Conservation (phyloP, 2,329 filamentous ascomycete genomes). For the Fonsecaea multimorphosa region DNA sequence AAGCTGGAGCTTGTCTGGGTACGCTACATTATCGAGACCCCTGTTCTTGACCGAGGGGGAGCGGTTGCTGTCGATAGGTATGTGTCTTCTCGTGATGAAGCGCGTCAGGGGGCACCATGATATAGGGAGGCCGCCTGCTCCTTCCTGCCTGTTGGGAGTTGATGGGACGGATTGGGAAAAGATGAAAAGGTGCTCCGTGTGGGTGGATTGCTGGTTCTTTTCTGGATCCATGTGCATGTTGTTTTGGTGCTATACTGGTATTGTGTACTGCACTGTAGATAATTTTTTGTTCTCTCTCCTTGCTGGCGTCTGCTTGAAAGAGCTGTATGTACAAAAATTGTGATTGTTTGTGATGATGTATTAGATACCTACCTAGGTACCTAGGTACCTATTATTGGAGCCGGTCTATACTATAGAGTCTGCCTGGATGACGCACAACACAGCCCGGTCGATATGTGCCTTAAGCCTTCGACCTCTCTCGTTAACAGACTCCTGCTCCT, state of each 20-base stretch:
- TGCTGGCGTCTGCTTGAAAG: background rate
- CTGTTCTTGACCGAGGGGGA: background rate
- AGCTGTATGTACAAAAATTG: background rate
- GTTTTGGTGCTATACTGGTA: too few species aligned
- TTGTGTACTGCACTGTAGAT: background rate
- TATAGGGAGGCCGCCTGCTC: background rate
- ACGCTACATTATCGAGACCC: too few species aligned
- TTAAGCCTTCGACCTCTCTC: too few species aligned
- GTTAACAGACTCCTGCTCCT: too few species aligned
- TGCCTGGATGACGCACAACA: too few species aligned
- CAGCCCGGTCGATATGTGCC: too few species aligned
- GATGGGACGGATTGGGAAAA: background rate
- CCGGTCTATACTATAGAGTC: too few species aligned
- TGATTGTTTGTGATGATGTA: too few species aligned
- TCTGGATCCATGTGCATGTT: background rate
- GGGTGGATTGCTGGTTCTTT: too few species aligned
- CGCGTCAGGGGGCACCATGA: background rate
- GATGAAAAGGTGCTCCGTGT: too few species aligned
- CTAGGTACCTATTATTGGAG: too few species aligned
- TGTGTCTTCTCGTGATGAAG: background rate
- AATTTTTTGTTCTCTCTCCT: background rate
- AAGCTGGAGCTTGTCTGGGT: background rate
- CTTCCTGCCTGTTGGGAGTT: background rate
- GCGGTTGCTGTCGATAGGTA: background rate
- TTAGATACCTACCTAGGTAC: too few species aligned